Evolutionary conservation across 176 grass and related monocot genomes (phyloP), one percentile per base, ranked within the genome.

Genomic region (Triticum turgidum): DNA sequence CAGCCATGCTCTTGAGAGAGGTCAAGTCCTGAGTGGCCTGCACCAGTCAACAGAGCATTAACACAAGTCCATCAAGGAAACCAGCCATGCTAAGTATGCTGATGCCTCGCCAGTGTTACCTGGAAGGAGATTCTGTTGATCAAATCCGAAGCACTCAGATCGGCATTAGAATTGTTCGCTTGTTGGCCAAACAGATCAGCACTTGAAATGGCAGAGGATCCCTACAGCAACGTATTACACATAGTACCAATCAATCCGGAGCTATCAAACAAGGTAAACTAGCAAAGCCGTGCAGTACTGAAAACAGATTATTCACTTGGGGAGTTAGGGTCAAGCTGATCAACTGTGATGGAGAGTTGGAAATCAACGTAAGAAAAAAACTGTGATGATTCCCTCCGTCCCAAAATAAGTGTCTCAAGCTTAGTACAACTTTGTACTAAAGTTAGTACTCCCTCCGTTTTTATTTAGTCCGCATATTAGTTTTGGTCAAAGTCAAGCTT

Each of bases 1-100:
- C 96, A 15, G 96, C 96, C 81, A 98, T 96, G 82, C 88, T 94
- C 88, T 91, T 98, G 62, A 98, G 86, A 21, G 93, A 98, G 42
- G 93, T 94, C 73, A 98, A 86, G 84, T 98, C 96, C 81, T 98
- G 96, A 54, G 93, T 86, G 42, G 96, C 93, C 96, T 98, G 80
- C 17, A n/a, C 14, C 14, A 79, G 69, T 66, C 9, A 75, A 84
- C 67, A 17, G 45, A 75, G 78, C 8, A 80, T 79, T 22, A 89
- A 25, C 39, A 4, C 6, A 78, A 56, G 35, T 81, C 17, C 11
- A 74, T 32, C 22, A 76, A 78, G 4, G 13, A 82, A 91, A 65
- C 9, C 3, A 80, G 29, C 29, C 39, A 84, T 81, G 21, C 4
- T 59, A 59, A 59, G 15, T 34, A 76, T 42, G 20, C 59, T 32